Evolutionary conservation across 2,329 filamentous ascomycete species (phyloP).

Genomic region (Didymella pinodella): DNA sequence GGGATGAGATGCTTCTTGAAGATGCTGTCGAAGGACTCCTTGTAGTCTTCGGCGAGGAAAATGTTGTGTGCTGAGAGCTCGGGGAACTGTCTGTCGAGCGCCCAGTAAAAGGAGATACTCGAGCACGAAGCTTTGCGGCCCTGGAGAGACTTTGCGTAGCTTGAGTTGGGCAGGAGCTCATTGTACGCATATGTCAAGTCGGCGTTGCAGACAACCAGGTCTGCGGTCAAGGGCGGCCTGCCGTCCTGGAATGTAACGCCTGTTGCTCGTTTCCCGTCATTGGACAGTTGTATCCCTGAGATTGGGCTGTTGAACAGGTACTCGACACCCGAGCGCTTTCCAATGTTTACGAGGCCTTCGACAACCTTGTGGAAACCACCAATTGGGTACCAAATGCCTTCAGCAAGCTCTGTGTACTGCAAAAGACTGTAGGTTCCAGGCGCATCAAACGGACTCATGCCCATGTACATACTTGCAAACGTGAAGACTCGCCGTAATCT

Average conservation of each 20-base stretch:
- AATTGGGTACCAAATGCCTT: slow-evolving; percentile 78
- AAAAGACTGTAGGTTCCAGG: slow-evolving; percentile 76
- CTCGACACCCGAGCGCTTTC: slow-evolving; percentile 67
- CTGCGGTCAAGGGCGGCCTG: slow-evolving; percentile 64
- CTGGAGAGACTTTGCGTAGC: slow-evolving; percentile 53
- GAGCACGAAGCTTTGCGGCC: slow-evolving; percentile 70
- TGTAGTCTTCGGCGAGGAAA: slow-evolving; percentile 77
- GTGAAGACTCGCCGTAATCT: slow-evolving; percentile 75
- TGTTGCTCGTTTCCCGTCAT: slow-evolving; percentile 61
- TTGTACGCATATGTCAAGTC: slow-evolving; percentile 79
- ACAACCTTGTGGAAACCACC: slow-evolving; percentile 73
- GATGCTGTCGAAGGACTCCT: slow-evolving; percentile 76
- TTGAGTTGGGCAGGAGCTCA: slow-evolving; percentile 68
- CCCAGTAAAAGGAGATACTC: slow-evolving; percentile 81
- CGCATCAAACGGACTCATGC: slow-evolving; percentile 79
- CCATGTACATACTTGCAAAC: slow-evolving; percentile 84
- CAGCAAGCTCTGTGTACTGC: slow-evolving; percentile 77
- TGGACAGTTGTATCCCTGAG: slow-evolving; percentile 61
- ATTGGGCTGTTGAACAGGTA: slow-evolving; percentile 69
- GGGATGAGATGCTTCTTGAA: slow-evolving; percentile 75
- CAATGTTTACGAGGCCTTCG: slow-evolving; percentile 69
- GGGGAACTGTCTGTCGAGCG: slow-evolving; percentile 65
- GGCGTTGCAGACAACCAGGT: slow-evolving; percentile 74
- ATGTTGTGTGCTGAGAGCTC: slow-evolving; percentile 77
- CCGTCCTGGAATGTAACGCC: slow-evolving; percentile 68